Evolutionary conservation across 768 basidiomycete species (phyloP).

Genomic region (Xanthoconium stramineum): DNA sequence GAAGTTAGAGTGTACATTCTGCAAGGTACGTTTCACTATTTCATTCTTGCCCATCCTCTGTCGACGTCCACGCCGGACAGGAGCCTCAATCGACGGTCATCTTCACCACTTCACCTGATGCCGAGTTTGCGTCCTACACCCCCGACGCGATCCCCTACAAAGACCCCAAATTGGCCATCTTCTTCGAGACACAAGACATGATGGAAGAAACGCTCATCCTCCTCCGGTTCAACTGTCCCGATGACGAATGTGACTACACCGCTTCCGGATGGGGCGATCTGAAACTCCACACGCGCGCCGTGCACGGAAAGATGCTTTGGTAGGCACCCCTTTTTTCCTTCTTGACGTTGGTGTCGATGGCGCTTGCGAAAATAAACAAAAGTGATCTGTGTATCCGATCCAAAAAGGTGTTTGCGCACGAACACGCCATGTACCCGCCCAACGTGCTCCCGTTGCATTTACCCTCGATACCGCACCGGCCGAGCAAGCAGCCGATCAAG

Average conservation of each 20-base stretch:
- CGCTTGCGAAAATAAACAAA: background rate
- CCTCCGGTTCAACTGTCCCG: constrained; percentile 93
- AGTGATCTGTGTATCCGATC: constrained; percentile 84
- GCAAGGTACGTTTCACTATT: constrained; percentile 61
- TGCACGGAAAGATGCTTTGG: constrained; percentile 82
- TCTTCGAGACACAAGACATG: constrained; percentile 88
- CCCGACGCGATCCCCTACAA: constrained; percentile 57
- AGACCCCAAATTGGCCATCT: constrained; percentile 71
- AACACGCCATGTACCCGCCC: constrained; percentile 80
- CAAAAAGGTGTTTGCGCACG: constrained; percentile 96
- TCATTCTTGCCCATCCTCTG: no score
- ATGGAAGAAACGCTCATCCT: constrained; percentile 93
- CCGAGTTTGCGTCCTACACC: constrained; percentile 55
- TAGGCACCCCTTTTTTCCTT: constrained; percentile 24
- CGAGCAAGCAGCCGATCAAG: constrained; percentile 39
- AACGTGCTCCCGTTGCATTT: constrained; percentile 67
- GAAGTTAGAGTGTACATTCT: constrained; percentile 91
- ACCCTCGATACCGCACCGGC: constrained; percentile 58
- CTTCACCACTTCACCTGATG: constrained; percentile 66
- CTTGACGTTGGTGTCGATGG: background rate
- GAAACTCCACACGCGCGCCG: constrained; percentile 74
- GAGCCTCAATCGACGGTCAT: constrained; percentile 72
- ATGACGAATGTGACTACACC: constrained; percentile 76
- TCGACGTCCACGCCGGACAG: constrained; percentile 33
- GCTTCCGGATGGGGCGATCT: constrained; percentile 89